phyloP scores from a whole-genome alignment of 345 rosid genomes.

The Carallia pectinifolia region DNA sequence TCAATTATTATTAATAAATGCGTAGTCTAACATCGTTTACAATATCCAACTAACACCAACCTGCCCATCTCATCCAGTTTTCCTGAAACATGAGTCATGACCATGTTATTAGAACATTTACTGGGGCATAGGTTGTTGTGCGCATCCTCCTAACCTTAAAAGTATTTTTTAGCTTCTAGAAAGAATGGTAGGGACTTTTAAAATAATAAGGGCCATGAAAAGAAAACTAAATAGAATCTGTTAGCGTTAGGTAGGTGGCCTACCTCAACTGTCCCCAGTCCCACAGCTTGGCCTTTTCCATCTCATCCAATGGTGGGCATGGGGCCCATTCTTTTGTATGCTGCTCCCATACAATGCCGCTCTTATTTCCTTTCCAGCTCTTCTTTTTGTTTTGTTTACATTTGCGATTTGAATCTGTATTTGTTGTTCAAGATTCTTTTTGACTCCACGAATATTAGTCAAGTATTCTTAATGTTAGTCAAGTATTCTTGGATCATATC shows the following conservation, averaged over 20 bases:
- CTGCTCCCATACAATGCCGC: neutral
- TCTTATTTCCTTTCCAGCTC: neutral
- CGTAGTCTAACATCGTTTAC: slow-evolving; percentile 10
- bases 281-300: neutral
- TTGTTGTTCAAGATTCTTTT: neutral
- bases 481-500: too few relatives aligned
- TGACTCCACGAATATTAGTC: too few relatives aligned
- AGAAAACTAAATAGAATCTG: too few relatives aligned
- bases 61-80: slow-evolving; percentile 5
- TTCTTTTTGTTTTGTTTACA: neutral
- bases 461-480: too few relatives aligned
- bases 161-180: too few relatives aligned
- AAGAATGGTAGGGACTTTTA: too few relatives aligned
- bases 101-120: neutral
- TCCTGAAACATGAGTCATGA: neutral
- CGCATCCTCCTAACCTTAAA: too few relatives aligned
- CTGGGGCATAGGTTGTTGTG: too few relatives aligned
- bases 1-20: neutral
- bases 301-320: neutral
- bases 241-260: too few relatives aligned
- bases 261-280: too few relatives aligned
- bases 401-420: neutral
- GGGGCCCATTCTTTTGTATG: neutral
- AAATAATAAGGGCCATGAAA: too few relatives aligned
- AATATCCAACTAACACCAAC: slow-evolving; percentile 15